Base-by-base conservation (phyloP, 2,329 filamentous ascomycete species). In the Aaosphaeria arxii region DNA sequence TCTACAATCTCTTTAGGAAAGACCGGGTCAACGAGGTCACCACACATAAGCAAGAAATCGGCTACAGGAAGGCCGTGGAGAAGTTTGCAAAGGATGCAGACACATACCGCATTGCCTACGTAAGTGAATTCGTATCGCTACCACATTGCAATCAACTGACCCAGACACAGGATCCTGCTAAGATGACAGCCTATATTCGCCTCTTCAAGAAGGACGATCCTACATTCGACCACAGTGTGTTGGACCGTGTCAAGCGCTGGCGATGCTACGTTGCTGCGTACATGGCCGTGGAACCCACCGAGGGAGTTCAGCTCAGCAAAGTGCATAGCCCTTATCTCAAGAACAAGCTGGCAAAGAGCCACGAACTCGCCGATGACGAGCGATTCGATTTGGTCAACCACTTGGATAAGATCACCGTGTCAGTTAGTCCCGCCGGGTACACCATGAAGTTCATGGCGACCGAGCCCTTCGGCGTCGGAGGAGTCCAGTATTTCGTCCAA, bases 201-300 rank as follows among this genome's bases (percentile, higher is more conserved):
- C 87, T 95, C 0, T 90, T 96, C 67, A 91, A 94, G 59, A 86
- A 87, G 63, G 89, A 95, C 56, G 90, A 96, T 57, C 86, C 77
- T 1, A 85, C 82, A 0, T 78, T 96, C 76, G 87, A 94, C 63
- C 82, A 85, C 44, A 86, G 86, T 48, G 85, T 90, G 53, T 80
- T 84, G 28, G 79, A 77, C 45, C 71, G 76, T 4, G 79, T 84
- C 55, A 78, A 79, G 53, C 76, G 84, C 36, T 99, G 94, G 94
- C 89, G 92, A 60, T 95, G 95, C 74, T 99, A 99, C 67, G 89
- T 96, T 48, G 91, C 92, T 13, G 91, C 91, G 0, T 97, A 88
- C 70, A 88, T 90, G 57, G 89, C 90, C 54, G 82, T 91, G 28
- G 90, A 96, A 63, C 88, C 89, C 2, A 99, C 94, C 0, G 78